Conservation (phyloP, 2,329 filamentous ascomycete genomes). For the Neopestalotiopsis sp. region DNA sequence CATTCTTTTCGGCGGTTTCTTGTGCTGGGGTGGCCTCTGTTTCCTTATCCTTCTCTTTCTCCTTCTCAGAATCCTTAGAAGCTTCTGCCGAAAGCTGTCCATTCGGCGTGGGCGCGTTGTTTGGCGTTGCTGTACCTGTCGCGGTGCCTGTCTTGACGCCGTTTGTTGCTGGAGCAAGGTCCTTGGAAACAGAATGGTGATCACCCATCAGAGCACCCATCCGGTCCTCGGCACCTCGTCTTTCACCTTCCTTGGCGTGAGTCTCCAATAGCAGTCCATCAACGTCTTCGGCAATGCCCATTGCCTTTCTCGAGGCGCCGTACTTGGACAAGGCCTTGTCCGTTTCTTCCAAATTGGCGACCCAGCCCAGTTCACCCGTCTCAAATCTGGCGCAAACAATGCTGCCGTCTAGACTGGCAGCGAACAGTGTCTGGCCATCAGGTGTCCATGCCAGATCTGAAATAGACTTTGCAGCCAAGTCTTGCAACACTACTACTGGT, state of each 20-base stretch:
- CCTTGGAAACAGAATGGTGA: conserved; percentile 59
- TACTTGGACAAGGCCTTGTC: conserved; percentile 93
- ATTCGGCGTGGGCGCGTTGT: conserved; percentile 40
- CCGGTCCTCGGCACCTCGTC: conserved; percentile 86
- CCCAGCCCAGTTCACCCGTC: conserved; percentile 86
- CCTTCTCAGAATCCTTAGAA: conserved; percentile 32
- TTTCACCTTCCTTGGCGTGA: conserved; percentile 88
- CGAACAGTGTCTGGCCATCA: conserved; percentile 84
- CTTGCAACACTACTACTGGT: conserved; percentile 88
- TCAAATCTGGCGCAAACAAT: conserved; percentile 85
- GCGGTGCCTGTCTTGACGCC: conserved; percentile 51
- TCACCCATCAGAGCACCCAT: conserved; percentile 99
- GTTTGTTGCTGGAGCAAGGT: conserved; percentile 51
- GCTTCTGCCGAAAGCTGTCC: conserved; percentile 33
- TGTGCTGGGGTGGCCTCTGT: conserved; percentile 36
- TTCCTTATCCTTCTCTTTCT: conserved; percentile 26
- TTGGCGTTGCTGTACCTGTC: conserved; percentile 40
- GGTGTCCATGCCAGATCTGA: conserved; percentile 95
- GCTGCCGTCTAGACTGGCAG: conserved; percentile 86
- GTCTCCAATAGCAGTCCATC: conserved; percentile 88
- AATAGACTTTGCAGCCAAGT: conserved; percentile 88
- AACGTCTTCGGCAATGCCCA: conserved; percentile 92
- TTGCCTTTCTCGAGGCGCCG: conserved; percentile 83
- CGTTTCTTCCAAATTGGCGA: conserved; percentile 85
- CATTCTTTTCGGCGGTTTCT: conserved; percentile 58